Evolutionary conservation across 371 early-diverging fungal species (phyloP).

Genomic region (Lichtheimia corymbifera): DNA sequence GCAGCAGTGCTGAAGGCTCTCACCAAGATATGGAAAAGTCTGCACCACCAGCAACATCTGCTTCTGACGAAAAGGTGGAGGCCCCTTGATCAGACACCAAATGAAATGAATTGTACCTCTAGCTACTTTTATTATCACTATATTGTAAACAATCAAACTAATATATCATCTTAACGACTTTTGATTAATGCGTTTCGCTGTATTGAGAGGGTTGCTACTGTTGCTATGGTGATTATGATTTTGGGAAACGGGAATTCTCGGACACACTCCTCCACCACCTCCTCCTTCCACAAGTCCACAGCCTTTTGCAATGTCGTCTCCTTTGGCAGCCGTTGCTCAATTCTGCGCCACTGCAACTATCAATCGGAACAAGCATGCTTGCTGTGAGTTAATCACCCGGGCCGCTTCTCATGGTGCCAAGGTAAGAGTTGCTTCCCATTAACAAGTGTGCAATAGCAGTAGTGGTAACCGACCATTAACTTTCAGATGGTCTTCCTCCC

Average conservation of each 20-base stretch:
- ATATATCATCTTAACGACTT: too few relatives aligned
- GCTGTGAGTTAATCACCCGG: constrained; percentile 52
- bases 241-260: too few relatives aligned
- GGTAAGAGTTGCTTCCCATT: constrained; percentile 23
- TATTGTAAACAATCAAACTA: too few relatives aligned
- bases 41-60: not conserved
- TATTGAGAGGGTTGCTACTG: too few relatives aligned
- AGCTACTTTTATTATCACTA: too few relatives aligned
- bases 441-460: not conserved
- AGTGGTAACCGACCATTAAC: not conserved
- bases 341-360: constrained; percentile 64
- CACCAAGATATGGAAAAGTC: not conserved
- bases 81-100: too few relatives aligned
- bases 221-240: too few relatives aligned
- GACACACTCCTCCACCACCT: too few relatives aligned
- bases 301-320: constrained; percentile 4
- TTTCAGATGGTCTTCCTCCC: constrained; percentile 79
- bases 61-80: not conserved
- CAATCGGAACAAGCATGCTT: constrained; percentile 50
- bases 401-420: constrained; percentile 66
- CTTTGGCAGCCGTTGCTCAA: constrained; percentile 60
- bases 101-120: too few relatives aligned
- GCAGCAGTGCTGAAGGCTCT: constrained; percentile 5
- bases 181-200: too few relatives aligned
- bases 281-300: too few relatives aligned